Conservation (phyloP, 208 protist species). For the Wallacemonas rigidus region DNA sequence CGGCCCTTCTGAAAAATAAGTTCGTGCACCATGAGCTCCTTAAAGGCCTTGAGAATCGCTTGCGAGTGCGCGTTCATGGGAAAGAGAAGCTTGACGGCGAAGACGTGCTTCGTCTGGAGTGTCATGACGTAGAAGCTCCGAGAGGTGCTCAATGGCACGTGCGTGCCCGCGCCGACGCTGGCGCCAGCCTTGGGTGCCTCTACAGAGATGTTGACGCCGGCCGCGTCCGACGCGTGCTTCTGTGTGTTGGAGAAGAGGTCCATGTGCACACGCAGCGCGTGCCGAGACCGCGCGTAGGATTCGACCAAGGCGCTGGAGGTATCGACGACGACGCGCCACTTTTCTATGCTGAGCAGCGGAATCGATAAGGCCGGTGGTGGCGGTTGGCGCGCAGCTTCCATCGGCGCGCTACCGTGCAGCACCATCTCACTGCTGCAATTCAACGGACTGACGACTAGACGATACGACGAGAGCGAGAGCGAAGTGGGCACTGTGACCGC, state of each 20-base stretch:
- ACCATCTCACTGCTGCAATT: constrained; percentile 12
- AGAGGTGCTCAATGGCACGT: neutral
- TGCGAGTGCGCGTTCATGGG: constrained; percentile 22
- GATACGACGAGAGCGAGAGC: constrained; percentile 7
- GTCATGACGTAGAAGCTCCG: constrained; percentile 40
- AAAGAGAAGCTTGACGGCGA: constrained; percentile 33
- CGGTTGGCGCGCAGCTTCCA: constrained; percentile 6
- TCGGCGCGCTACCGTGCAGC: neutral
- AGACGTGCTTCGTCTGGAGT: constrained; percentile 52
- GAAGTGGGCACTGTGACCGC: constrained; percentile 1
- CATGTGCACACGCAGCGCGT: constrained; percentile 6
- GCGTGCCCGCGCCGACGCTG: neutral
- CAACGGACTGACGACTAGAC: constrained; percentile 13
- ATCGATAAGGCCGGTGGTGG: constrained; percentile 42
- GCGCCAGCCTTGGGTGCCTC: neutral
- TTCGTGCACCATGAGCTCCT: constrained; percentile 11
- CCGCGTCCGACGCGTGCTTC: neutral
- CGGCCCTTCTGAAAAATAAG: neutral
- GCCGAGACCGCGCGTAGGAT: neutral
- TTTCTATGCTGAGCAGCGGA: constrained; percentile 58
- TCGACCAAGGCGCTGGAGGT: constrained; percentile 13
- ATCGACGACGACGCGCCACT: constrained; percentile 32
- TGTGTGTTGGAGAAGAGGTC: neutral
- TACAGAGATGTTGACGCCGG: neutral
- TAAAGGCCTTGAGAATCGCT: constrained; percentile 29